Percentiles rank a stretch among this genome's conserved stretches.
These are phyloP conservation scores for Mitragyna speciosa DNA, from an alignment of 257 asterid genomes.

Conservation along the genomic window DNA sequence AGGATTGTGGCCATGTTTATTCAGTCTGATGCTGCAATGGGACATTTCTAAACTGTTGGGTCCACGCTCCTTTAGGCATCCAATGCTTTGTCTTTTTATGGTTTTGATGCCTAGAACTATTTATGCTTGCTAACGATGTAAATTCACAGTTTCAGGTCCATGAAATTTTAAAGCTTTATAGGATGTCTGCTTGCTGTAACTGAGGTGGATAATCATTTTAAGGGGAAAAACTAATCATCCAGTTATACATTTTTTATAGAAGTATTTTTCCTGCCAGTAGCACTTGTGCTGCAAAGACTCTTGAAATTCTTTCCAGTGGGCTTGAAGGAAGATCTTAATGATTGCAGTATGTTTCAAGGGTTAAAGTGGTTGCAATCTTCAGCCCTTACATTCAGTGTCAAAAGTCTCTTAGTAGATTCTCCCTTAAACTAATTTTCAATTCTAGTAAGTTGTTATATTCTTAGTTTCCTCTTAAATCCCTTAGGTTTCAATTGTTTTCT, in stretches of 20 bases:
- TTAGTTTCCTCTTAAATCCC: not conserved
- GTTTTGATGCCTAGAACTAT: not conserved
- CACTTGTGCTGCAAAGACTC: not conserved
- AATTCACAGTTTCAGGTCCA: constrained; percentile 1
- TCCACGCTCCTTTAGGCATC: not conserved
- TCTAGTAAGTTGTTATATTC: not conserved
- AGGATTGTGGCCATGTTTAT: not conserved
- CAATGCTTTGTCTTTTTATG: not conserved
- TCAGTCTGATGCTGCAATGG: not conserved
- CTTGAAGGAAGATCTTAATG: not conserved
- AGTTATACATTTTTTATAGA: not conserved
- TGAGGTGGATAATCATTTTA: not conserved
- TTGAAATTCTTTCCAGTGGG: not conserved
- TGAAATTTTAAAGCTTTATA: not conserved
- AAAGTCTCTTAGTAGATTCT: not conserved
- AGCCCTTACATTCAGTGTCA: not conserved
- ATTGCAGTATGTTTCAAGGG: not conserved
- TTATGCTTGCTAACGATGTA: not conserved
- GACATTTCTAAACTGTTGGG: not conserved
- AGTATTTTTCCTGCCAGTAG: not conserved
- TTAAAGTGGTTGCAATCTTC: not conserved
- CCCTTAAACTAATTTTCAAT: not conserved
- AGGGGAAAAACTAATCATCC: not conserved
- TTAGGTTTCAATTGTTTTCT: not conserved
- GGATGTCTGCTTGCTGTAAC: not conserved